Evolutionary conservation across 192 early-diverging fungal species (phyloP), one percentile per base, ranked within the genome.

Genomic region (Geranomyces variabilis): DNA sequence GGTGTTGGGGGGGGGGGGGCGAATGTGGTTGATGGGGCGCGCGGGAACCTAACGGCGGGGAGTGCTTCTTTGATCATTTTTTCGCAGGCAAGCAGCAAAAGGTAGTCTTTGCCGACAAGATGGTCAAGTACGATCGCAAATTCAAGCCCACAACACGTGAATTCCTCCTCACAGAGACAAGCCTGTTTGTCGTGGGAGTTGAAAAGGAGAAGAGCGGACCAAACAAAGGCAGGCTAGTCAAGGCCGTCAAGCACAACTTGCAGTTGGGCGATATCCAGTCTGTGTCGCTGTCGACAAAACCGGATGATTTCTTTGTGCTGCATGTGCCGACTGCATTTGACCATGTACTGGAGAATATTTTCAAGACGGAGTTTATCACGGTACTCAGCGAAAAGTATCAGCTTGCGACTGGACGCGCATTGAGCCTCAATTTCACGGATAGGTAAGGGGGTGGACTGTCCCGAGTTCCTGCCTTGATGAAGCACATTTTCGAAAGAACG

Each of bases 341-440:
- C 66, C 81, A 79, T 71, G 85, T 88, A 28, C 49, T 84, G 55
- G 83, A 88, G 59, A 79, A 81, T 51, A 69, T 83, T 10, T 84
- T 87, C 66, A 88, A 88, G 63, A 88, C 86, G 1, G 86, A 88
- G 70, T 64, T 88, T 44, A 71, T 88, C 34, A 87, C 85, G 1
- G 82, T 84, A 4, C 66, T 84, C 47, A 84, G 80, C 41, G 84
- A 87, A 57, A 80, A 86, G 60, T 86, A 86, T 64, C 31, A 71
- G 36, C 31, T 26, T 0, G 69, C 60, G 0, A 76, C 71, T 7
- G 74, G 77, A 10, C 72, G 70, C 15, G 15, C 56, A 1, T 59
- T 87, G 46, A 58, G 17, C 10, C 36, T 86, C 2, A 77, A 68
- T 19, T 86, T 87, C 62, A 61, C 65, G 12, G 83, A 86, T 76